Percentiles rank a stretch among this genome's conserved stretches.
phyloP scores from a whole-genome alignment of 257 asterid genomes.

The Echium plantagineum region DNA sequence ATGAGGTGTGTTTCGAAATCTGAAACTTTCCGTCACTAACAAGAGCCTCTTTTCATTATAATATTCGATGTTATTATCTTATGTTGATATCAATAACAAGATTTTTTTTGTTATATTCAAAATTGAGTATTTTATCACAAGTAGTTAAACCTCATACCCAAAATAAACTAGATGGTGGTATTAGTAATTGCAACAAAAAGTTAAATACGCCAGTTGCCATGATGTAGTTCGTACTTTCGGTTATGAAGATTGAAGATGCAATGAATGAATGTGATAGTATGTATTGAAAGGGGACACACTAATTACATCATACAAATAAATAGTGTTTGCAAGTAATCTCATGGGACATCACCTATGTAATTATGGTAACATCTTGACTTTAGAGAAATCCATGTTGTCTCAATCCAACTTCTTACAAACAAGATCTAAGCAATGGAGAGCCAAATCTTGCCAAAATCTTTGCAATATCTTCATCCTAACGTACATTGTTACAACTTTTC shows the following conservation, averaged over 20 bases:
- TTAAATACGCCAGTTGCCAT: background rate
- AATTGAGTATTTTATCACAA: no score
- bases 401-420: slow-evolving; percentile 22
- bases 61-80: no score
- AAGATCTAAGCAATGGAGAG: slow-evolving; percentile 23
- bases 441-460: slow-evolving; percentile 27
- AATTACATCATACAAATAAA: slow-evolving; percentile 1
- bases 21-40: no score
- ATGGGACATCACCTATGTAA: slow-evolving; percentile 12
- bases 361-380: slow-evolving; percentile 28
- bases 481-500: background rate
- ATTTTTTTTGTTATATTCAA: no score
- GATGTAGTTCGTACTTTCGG: background rate
- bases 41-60: no score
- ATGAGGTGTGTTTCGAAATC: no score
- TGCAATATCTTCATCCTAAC: slow-evolving; percentile 17
- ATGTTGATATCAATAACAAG: no score
- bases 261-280: background rate
- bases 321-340: background rate
- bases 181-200: no score
- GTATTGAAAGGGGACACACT: background rate
- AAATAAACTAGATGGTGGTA: no score
- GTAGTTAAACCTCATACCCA: no score
- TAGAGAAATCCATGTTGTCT: slow-evolving; percentile 4
- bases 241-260: background rate